A percentile compares a stretch with the other conserved stretches of the same genome.
phyloP scores from a whole-genome alignment of 345 rosid species.

The Garcia nutans region DNA sequence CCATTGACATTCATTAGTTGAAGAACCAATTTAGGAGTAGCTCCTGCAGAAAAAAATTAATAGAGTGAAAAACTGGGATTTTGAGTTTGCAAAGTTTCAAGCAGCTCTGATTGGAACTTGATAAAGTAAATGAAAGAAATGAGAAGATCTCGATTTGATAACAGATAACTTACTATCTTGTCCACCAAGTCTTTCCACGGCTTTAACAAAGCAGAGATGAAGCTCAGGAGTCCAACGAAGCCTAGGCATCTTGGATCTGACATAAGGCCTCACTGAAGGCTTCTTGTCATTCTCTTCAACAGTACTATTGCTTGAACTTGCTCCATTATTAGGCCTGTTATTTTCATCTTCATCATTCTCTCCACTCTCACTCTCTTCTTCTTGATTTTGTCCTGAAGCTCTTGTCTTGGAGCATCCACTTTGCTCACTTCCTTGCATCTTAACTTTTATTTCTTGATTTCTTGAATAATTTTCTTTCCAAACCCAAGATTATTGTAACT shows the following conservation, averaged over 20 bases:
- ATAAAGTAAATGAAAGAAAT: too few relatives aligned
- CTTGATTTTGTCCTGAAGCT: conserved; percentile 13
- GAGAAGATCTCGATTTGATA: too few relatives aligned
- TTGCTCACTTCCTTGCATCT: conserved; percentile 28
- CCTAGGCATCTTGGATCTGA: conserved; percentile 38
- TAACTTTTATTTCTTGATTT: background rate
- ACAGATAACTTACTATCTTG: conserved; percentile 23
- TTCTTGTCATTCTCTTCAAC: conserved; percentile 72
- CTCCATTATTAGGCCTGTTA: conserved; percentile 30
- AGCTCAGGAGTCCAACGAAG: conserved; percentile 39
- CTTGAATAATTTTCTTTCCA: background rate
- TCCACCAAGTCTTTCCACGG: conserved; percentile 35
- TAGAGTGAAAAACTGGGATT: too few relatives aligned
- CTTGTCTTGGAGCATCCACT: conserved; percentile 38
- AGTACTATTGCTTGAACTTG: conserved; percentile 86
- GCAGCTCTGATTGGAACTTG: too few relatives aligned
- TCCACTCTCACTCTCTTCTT: conserved; percentile 37
- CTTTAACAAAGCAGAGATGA: conserved; percentile 32
- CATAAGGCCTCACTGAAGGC: conserved; percentile 35
- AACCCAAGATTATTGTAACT: background rate
- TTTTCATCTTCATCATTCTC: conserved; percentile 32
- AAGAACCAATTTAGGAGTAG: conserved; percentile 36
- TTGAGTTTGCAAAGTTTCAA: too few relatives aligned
- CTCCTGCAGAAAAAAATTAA: conserved; percentile 15
- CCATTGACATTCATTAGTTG: conserved; percentile 35